Evolutionary conservation across 805 yeast species (phyloP), one percentile per base, ranked within the genome.

Genomic region (Kodamaea hsintzibuensis): DNA sequence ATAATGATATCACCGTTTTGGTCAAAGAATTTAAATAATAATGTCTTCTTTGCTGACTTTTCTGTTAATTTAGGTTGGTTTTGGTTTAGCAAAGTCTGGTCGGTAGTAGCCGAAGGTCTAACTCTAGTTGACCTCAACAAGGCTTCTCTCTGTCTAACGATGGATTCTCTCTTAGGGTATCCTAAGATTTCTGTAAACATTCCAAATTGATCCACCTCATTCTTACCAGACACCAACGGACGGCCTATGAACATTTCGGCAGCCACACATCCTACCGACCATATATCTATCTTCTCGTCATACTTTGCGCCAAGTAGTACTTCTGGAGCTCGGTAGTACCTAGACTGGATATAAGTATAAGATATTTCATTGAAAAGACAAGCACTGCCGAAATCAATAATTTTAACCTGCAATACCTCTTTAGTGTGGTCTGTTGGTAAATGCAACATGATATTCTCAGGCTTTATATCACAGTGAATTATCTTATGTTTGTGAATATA

Each of bases 391-490:
- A 91, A 90, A 64, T 91, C 97, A 51, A 91, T 88, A 33, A 91
- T 77, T 61, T 88, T 89, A 48, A 89, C 74, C 16, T 69, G 71
- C 18, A 85, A 72, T 7, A 76, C 71, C 0, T 66, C 55, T 13
- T 38, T 25, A 2, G 43, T 10, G 9, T 50, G 61, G 12, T 49
- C 40, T 1, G 52, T 25, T 0, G 79, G 79, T 12, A 74, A 55
- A 48, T 66, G 64, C 3, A 88, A 68, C 85, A 89, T 83, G 38
- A 91, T 74, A 67, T 91, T 91, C 62, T 89, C 96, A 0, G 96
- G 97, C 63, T 91, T 91, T 53, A 91, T 72, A 65, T 91, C 97
- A 62, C 96, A 90, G 65, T 91, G 97, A 22, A 91, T 82, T 6
- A 91, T 79, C 10, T 77, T 73, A 25, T 75, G 64, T 0, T 70